Evolutionary conservation across 2,329 filamentous ascomycete species (phyloP).

Genomic region (Xylaria sp.): DNA sequence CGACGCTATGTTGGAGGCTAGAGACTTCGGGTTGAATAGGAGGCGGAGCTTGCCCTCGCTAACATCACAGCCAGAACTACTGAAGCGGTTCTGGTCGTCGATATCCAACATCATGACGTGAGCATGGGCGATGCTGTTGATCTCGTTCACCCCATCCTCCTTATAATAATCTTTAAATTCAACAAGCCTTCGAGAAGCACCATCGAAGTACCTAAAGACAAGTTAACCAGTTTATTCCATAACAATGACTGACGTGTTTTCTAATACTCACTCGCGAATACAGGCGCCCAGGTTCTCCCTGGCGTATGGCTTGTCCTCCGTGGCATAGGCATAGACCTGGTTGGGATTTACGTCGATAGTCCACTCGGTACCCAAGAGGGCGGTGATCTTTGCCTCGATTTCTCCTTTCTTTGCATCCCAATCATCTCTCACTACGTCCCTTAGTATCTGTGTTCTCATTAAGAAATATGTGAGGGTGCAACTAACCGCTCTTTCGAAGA

Average conservation of each 20-base stretch:
- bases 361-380: conserved; percentile 60
- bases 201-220: conserved; percentile 57
- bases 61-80: conserved; percentile 59
- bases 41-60: conserved; percentile 60
- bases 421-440: conserved; percentile 60
- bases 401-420: conserved; percentile 61
- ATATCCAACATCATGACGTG: conserved; percentile 61
- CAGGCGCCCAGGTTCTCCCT: conserved; percentile 54
- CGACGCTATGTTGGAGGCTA: conserved; percentile 60
- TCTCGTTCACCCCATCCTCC: conserved; percentile 55
- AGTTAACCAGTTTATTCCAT: background rate
- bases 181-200: conserved; percentile 56
- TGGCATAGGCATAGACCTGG: conserved; percentile 60
- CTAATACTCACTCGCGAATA: conserved; percentile 56
- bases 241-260: background rate
- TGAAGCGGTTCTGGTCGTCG: conserved; percentile 56
- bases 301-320: conserved; percentile 47
- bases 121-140: conserved; percentile 59
- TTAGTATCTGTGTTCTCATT: conserved; percentile 28
- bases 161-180: conserved; percentile 54
- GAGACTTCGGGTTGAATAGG: conserved; percentile 56
- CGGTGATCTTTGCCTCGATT: conserved; percentile 58
- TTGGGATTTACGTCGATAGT: conserved; percentile 61
- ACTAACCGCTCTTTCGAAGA: conserved; percentile 63
- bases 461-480: background rate